phyloP scores from a whole-genome alignment of 805 yeast genomes.

The Metschnikowia kofuensis region DNA sequence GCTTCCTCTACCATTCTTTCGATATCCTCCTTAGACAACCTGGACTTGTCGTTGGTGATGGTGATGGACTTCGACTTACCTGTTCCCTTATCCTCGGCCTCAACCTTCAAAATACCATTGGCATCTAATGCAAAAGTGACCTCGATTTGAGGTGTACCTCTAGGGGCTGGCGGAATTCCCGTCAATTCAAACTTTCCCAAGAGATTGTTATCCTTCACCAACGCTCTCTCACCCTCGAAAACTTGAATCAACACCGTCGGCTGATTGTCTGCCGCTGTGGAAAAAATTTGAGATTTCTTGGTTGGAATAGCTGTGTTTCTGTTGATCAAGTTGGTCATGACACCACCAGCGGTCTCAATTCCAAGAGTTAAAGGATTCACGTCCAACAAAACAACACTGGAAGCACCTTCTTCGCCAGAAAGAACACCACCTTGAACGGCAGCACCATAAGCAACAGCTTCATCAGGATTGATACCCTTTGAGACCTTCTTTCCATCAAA shows the following conservation, averaged over 20 bases:
- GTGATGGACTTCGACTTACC: slow-evolving; percentile 21
- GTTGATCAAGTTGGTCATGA: slow-evolving; percentile 21
- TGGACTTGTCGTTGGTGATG: slow-evolving; percentile 19
- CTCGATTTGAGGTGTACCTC: slow-evolving; percentile 23
- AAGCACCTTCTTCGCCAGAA: slow-evolving; percentile 46
- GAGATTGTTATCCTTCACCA: slow-evolving; percentile 22
- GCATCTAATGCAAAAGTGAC: slow-evolving; percentile 22
- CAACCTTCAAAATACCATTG: slow-evolving; percentile 22
- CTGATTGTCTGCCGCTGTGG: slow-evolving; percentile 23
- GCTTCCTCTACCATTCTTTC: slow-evolving; percentile 23
- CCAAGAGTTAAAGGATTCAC: slow-evolving; percentile 24
- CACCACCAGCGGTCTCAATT: slow-evolving; percentile 23
- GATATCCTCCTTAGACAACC: slow-evolving; percentile 22
- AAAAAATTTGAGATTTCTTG: slow-evolving; percentile 22
- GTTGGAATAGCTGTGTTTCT: slow-evolving; percentile 23
- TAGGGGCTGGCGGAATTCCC: slow-evolving; percentile 24
- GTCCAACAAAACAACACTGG: slow-evolving; percentile 57
- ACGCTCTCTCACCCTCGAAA: slow-evolving; percentile 23
- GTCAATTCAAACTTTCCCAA: slow-evolving; percentile 23
- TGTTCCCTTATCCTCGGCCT: slow-evolving; percentile 21
- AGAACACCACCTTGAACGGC: slow-evolving; percentile 56
- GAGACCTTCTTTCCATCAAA: slow-evolving; percentile 23
- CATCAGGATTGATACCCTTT: slow-evolving; percentile 39
- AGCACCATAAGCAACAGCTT: slow-evolving; percentile 61
- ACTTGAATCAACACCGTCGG: slow-evolving; percentile 23